phyloP scores from a whole-genome alignment of 768 basidiomycete species.

The Serpula lacrymans region DNA sequence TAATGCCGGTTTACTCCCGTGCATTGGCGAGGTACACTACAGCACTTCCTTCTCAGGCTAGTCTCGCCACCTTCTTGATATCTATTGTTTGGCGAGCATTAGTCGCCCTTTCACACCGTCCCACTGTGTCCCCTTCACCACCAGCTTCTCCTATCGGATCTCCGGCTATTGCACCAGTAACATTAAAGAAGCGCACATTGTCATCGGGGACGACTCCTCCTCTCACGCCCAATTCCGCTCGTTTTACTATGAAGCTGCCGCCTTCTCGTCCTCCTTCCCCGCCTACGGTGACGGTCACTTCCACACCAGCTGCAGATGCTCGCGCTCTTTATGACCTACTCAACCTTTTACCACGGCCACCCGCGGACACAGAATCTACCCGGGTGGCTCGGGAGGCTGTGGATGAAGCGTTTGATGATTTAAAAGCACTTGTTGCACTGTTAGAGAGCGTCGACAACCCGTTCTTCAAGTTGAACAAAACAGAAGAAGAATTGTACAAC shows the following conservation, averaged over 20 bases:
- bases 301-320: slow-evolving; percentile 54
- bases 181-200: slow-evolving; percentile 40
- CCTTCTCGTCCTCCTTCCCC: slow-evolving; percentile 69
- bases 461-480: slow-evolving; percentile 15
- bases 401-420: slow-evolving; percentile 69
- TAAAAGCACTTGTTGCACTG: slow-evolving; percentile 54
- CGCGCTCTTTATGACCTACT: slow-evolving; percentile 62
- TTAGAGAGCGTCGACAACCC: slow-evolving; percentile 48
- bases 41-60: slow-evolving; percentile 51
- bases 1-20: slow-evolving; percentile 62
- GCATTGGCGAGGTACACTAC: slow-evolving; percentile 55
- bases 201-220: slow-evolving; percentile 45
- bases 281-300: slow-evolving; percentile 30
- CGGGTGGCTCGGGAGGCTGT: slow-evolving; percentile 75
- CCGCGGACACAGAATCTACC: slow-evolving; percentile 41
- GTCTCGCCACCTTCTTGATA: slow-evolving; percentile 69
- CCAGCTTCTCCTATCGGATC: slow-evolving; percentile 41
- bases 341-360: slow-evolving; percentile 57
- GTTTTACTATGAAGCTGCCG: slow-evolving; percentile 65
- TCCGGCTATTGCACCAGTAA: slow-evolving; percentile 22
- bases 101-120: slow-evolving; percentile 67
- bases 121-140: slow-evolving; percentile 27
- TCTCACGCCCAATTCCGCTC: slow-evolving; percentile 49
- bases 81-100: slow-evolving; percentile 72
- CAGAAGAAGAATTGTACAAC: slow-evolving; percentile 23